Evolutionary conservation across 345 rosid genomes (phyloP).

Genomic region (Ailanthus altissimus): DNA sequence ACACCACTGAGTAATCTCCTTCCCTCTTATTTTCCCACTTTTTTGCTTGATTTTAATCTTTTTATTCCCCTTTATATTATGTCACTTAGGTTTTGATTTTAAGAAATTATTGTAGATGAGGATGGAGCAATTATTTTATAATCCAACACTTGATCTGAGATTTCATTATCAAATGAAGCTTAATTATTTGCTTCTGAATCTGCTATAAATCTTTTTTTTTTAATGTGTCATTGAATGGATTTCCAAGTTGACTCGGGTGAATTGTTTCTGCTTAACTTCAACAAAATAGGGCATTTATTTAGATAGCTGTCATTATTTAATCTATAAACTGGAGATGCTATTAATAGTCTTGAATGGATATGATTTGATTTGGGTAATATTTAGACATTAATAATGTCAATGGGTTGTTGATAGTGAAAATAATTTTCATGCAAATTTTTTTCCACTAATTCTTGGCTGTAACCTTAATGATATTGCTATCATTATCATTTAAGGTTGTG

Average conservation of each 20-base stretch:
- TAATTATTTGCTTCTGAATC: conserved; percentile 52
- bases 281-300: neutral
- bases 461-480: too few species aligned
- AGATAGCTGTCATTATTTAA: too few species aligned
- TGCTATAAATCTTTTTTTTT: neutral
- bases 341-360: neutral
- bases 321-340: too few species aligned
- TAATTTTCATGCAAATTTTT: too few species aligned
- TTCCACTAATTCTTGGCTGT: too few species aligned
- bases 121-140: conserved; percentile 45
- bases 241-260: too few species aligned
- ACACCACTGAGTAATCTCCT: conserved; percentile 56
- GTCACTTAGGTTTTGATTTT: neutral
- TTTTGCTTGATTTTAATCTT: neutral
- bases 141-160: conserved; percentile 81
- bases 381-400: too few species aligned
- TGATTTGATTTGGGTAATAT: neutral
- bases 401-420: too few species aligned
- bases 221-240: too few species aligned
- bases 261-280: too few species aligned
- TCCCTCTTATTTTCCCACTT: too few species aligned
- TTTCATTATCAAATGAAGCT: conserved; percentile 40
- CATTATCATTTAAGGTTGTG: too few species aligned
- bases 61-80: neutral
- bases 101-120: conserved; percentile 25